phyloP scores from a whole-genome alignment of 306 rosid species.

The Hippophae gyantsensis region DNA sequence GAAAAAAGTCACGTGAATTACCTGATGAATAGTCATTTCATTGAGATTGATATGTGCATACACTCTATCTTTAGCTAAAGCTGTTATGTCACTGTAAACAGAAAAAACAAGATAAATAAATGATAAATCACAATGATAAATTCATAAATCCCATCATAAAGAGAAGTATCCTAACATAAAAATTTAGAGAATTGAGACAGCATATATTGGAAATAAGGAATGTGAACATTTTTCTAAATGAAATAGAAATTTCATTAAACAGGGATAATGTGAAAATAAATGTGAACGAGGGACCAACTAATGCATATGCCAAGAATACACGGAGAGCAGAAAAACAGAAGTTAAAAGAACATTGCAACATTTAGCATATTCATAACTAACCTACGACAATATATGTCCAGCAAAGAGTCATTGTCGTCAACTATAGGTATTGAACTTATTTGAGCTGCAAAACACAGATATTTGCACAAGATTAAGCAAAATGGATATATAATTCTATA shows the following conservation, averaged over 20 bases:
- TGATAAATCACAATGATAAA: not conserved
- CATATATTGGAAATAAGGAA: no score
- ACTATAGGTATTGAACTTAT: slow-evolving; percentile 83
- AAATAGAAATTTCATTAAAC: no score
- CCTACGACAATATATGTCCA: slow-evolving; percentile 79
- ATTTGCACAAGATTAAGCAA: not conserved
- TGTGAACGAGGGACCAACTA: no score
- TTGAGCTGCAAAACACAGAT: slow-evolving; percentile 48
- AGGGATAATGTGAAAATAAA: no score
- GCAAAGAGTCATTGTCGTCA: slow-evolving; percentile 62
- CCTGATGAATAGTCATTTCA: slow-evolving; percentile 72
- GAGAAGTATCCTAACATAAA: not conserved
- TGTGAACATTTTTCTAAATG: no score
- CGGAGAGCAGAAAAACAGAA: no score
- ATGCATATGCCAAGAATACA: no score
- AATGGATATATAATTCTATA: no score
- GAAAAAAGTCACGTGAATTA: slow-evolving; percentile 15
- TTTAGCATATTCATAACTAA: not conserved
- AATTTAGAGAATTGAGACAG: no score
- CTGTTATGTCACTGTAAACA: slow-evolving; percentile 61
- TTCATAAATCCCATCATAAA: not conserved
- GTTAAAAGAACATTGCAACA: no score
- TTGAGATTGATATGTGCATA: slow-evolving; percentile 56
- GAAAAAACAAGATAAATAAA: slow-evolving; percentile 10
- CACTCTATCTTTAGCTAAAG: slow-evolving; percentile 81